A percentile compares a stretch with the other conserved stretches of the same genome.
Evolutionary conservation across 768 basidiomycete genomes (phyloP).

Genomic region (Albatrellus ellisii): DNA sequence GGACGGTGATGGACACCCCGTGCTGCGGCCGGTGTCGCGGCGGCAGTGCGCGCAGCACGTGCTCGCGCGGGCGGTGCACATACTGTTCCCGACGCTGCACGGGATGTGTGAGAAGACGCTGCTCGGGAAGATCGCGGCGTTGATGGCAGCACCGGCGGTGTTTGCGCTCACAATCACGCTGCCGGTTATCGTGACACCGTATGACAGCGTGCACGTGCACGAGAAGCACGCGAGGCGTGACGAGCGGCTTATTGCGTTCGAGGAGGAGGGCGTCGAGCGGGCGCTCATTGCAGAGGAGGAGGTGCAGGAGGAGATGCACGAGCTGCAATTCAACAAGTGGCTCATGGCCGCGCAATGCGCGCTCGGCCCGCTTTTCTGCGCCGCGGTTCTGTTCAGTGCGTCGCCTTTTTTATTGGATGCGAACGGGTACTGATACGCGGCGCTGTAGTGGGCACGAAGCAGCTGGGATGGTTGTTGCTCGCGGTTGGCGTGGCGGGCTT

Average conservation of each 20-base stretch:
- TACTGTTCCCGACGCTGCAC: slow-evolving; percentile 78
- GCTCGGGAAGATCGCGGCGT: slow-evolving; percentile 54
- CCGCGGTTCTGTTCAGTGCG: slow-evolving; percentile 66
- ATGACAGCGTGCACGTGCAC: slow-evolving; percentile 20
- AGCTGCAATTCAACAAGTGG: slow-evolving; percentile 64
- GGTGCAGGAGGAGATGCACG: slow-evolving; percentile 55
- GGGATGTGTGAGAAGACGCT: slow-evolving; percentile 58
- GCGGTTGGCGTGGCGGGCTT: slow-evolving; percentile 43
- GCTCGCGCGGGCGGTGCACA: slow-evolving; percentile 34
- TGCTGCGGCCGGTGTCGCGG: slow-evolving; percentile 28
- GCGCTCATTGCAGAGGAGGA: slow-evolving; percentile 64
- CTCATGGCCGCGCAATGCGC: slow-evolving; percentile 76
- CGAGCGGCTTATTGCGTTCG: slow-evolving; percentile 48
- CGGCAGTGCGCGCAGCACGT: slow-evolving; percentile 24
- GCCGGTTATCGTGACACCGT: slow-evolving; percentile 72
- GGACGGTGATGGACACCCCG: slow-evolving; percentile 33
- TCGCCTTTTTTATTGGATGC: slow-evolving; percentile 10
- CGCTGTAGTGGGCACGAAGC: slow-evolving; percentile 29
- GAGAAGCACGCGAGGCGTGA: slow-evolving; percentile 32
- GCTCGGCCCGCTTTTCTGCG: slow-evolving; percentile 70
- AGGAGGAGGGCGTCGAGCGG: slow-evolving; percentile 62
- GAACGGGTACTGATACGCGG: background rate
- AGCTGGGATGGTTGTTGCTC: slow-evolving; percentile 38
- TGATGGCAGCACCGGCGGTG: slow-evolving; percentile 82
- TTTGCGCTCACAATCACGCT: slow-evolving; percentile 78